Evolutionary conservation across 495 filamentous ascomycete genomes (phyloP).

Genomic region (Pyrenula aspistea): DNA sequence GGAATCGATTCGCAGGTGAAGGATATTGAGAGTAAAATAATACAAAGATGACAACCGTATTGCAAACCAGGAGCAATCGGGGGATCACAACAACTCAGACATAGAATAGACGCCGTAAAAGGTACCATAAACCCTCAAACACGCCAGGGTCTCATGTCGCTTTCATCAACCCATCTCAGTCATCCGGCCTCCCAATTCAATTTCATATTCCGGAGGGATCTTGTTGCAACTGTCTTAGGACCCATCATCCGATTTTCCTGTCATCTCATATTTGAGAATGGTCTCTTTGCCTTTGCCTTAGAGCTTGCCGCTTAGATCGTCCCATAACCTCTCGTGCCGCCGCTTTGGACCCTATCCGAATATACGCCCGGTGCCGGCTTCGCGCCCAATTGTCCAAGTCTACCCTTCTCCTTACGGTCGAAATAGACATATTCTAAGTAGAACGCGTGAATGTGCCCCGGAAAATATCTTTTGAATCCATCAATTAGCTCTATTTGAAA

Average conservation of each 20-base stretch:
- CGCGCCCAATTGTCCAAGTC: conserved; percentile 31
- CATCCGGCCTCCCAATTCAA: neutral
- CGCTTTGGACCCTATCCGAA: conserved; percentile 64
- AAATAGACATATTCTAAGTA: conserved; percentile 87
- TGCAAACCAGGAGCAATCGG: neutral
- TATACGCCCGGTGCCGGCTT: conserved; percentile 62
- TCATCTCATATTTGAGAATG: too few species aligned
- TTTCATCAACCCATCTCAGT: too few species aligned
- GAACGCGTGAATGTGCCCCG: conserved; percentile 81
- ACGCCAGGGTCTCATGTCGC: too few species aligned
- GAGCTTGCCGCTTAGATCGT: conserved; percentile 21
- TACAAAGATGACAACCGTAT: too few species aligned
- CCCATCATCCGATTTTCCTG: too few species aligned
- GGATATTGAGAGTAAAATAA: too few species aligned
- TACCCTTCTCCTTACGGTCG: conserved; percentile 47
- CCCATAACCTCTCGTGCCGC: conserved; percentile 43
- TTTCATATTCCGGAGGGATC: too few species aligned
- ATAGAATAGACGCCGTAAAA: neutral
- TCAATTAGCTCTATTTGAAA: too few species aligned
- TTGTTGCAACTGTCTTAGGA: too few species aligned
- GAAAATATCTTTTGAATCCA: conserved; percentile 61
- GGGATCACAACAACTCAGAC: neutral
- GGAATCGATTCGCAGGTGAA: too few species aligned
- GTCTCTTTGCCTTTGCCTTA: neutral
- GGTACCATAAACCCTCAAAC: too few species aligned